phyloP scores from a whole-genome alignment of 768 basidiomycete genomes.

The Mycena leptocephala region DNA sequence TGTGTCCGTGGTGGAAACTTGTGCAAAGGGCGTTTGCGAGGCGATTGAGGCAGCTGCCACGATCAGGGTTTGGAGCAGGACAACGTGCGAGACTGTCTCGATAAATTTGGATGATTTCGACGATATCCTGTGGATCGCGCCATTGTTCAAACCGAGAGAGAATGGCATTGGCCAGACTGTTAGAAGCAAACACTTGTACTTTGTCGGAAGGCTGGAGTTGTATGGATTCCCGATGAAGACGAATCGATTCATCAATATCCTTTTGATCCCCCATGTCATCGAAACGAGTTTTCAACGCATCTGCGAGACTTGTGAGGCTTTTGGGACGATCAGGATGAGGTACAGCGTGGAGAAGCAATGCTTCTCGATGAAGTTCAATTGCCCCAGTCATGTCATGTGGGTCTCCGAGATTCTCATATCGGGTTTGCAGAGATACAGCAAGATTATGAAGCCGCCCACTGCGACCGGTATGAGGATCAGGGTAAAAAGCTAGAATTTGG shows the following conservation, averaged over 20 bases:
- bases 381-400: background rate
- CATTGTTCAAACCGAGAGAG: background rate
- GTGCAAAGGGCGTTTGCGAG: conserved; percentile 6
- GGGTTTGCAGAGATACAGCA: conserved; percentile 5
- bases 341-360: conserved; percentile 3
- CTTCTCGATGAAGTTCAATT: conserved; percentile 17
- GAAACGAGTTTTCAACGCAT: conserved; percentile 7
- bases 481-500: background rate
- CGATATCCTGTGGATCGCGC: background rate
- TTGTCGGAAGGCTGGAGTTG: background rate
- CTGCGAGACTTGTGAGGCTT: conserved; percentile 4
- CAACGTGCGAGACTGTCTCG: background rate
- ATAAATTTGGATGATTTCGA: background rate
- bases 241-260: conserved; percentile 13
- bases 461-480: background rate
- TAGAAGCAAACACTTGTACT: background rate
- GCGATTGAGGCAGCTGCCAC: conserved; percentile 2
- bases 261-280: background rate
- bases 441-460: conserved; percentile 5
- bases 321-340: conserved; percentile 11
- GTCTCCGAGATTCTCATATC: background rate
- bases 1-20: background rate
- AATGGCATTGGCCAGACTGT: conserved; percentile 8
- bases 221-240: conserved; percentile 3
- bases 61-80: background rate